These are phyloP conservation scores for Penicillium sp. DNA, from an alignment of 2,329 filamentous ascomycete genomes.

Conservation along the genomic window DNA sequence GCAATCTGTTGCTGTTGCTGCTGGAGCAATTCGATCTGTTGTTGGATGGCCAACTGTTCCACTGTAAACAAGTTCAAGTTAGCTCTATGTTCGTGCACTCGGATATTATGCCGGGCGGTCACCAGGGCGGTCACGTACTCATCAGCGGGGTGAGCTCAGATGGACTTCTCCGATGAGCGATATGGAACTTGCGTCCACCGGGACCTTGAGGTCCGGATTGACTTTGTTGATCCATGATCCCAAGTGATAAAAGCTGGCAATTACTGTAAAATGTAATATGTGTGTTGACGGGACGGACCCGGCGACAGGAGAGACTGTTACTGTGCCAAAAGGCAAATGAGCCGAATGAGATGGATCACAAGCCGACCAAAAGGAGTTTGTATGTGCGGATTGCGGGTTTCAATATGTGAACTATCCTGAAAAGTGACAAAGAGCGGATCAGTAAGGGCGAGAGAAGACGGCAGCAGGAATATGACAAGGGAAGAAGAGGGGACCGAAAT, in stretches of 20 bases:
- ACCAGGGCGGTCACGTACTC: slow-evolving; percentile 65
- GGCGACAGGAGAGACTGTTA: slow-evolving; percentile 27
- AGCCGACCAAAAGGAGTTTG: slow-evolving; percentile 26
- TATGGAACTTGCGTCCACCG: slow-evolving; percentile 86
- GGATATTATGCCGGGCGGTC: not conserved
- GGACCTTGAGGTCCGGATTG: slow-evolving; percentile 62
- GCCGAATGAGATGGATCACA: slow-evolving; percentile 27
- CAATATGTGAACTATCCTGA: slow-evolving; percentile 20
- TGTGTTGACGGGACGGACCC: slow-evolving; percentile 15
- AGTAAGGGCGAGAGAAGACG: slow-evolving; percentile 14
- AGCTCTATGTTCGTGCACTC: not conserved
- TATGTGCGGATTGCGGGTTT: slow-evolving; percentile 28
- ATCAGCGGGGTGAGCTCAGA: slow-evolving; percentile 96
- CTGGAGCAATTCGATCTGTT: slow-evolving; percentile 95
- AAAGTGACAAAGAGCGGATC: slow-evolving; percentile 19
- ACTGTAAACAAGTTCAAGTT: slow-evolving; percentile 53
- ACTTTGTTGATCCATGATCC: slow-evolving; percentile 65
- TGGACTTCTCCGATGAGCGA: slow-evolving; percentile 93
- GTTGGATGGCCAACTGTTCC: slow-evolving; percentile 96
- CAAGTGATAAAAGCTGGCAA: slow-evolving; percentile 22
- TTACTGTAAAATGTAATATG: slow-evolving; percentile 24
- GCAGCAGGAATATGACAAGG: slow-evolving; percentile 1
- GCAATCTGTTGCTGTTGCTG: slow-evolving; percentile 98
- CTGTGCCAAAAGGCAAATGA: slow-evolving; percentile 28
- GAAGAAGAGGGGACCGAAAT: slow-evolving; percentile 1